These are phyloP conservation scores for Corymbia maculata DNA, from an alignment of 345 rosid species.

Conservation along the genomic window DNA sequence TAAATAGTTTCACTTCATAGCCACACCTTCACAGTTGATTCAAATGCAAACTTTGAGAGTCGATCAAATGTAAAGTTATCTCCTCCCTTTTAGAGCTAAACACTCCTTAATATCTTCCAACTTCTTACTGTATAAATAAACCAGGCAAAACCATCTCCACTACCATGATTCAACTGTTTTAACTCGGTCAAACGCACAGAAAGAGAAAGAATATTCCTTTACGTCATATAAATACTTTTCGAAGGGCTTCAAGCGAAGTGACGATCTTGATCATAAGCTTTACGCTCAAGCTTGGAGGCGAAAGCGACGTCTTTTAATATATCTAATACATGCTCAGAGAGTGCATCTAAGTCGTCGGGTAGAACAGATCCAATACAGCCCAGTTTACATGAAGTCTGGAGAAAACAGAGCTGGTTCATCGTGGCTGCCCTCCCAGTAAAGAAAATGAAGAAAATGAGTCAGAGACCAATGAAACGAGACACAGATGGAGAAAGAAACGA, in stretches of 20 bases:
- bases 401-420: background rate
- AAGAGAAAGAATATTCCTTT: background rate
- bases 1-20: too few species aligned
- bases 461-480: too few species aligned
- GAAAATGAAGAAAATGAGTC: too few species aligned
- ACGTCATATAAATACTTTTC: background rate
- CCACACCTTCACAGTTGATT: too few species aligned
- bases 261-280: background rate
- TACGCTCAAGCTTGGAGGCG: background rate
- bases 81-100: background rate
- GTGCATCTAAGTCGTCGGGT: background rate
- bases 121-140: background rate
- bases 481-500: background rate
- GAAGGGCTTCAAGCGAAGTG: background rate
- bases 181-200: too few species aligned
- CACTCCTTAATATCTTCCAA: background rate
- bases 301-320: background rate
- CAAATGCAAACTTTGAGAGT: too few species aligned
- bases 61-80: too few species aligned
- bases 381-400: background rate
- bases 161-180: too few species aligned
- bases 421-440: background rate
- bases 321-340: background rate
- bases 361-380: background rate
- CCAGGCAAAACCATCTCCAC: background rate